Conservation (phyloP, 2,329 filamentous ascomycete genomes). For the Cryphonectria parasitica region DNA sequence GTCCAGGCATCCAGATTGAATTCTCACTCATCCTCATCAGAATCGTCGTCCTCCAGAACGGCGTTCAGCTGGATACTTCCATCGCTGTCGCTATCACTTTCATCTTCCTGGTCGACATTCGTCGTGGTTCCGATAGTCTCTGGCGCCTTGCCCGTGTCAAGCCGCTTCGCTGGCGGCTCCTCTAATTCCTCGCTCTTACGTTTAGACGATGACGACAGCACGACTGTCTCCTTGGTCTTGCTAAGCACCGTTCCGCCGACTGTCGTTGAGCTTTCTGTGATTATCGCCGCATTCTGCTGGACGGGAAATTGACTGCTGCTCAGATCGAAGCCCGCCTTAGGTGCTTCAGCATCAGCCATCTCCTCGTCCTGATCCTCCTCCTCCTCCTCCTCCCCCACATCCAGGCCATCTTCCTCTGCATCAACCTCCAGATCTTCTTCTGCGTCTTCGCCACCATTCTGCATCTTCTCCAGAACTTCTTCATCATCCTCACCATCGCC, state of each 20-base stretch:
- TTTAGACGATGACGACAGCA: slow-evolving; percentile 40
- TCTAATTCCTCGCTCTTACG: slow-evolving; percentile 49
- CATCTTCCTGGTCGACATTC: slow-evolving; percentile 32
- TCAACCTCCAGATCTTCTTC: slow-evolving; percentile 43
- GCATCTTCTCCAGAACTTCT: slow-evolving; percentile 36
- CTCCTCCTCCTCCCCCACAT: slow-evolving; percentile 36
- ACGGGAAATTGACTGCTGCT: background rate
- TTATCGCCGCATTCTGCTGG: slow-evolving; percentile 11
- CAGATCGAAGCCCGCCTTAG: slow-evolving; percentile 22
- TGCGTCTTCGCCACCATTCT: slow-evolving; percentile 35
- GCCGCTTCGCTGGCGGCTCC: slow-evolving; percentile 33
- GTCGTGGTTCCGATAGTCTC: slow-evolving; percentile 22
- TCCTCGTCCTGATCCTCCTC: slow-evolving; percentile 32
- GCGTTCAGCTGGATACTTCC: slow-evolving; percentile 63
- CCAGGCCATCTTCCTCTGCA: slow-evolving; percentile 42
- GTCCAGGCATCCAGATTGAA: slow-evolving; percentile 25
- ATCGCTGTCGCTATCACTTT: slow-evolving; percentile 51
- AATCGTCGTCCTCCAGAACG: slow-evolving; percentile 59
- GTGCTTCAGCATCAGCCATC: slow-evolving; percentile 29
- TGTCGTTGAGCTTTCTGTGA: slow-evolving; percentile 4
- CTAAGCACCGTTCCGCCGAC: background rate
- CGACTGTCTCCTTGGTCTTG: slow-evolving; percentile 19
- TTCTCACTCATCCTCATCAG: slow-evolving; percentile 45
- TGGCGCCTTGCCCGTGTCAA: slow-evolving; percentile 31
- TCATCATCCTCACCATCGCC: slow-evolving; percentile 53